phyloP scores from a whole-genome alignment of 192 early-diverging fungal genomes.

The Piromyces finnis region DNA sequence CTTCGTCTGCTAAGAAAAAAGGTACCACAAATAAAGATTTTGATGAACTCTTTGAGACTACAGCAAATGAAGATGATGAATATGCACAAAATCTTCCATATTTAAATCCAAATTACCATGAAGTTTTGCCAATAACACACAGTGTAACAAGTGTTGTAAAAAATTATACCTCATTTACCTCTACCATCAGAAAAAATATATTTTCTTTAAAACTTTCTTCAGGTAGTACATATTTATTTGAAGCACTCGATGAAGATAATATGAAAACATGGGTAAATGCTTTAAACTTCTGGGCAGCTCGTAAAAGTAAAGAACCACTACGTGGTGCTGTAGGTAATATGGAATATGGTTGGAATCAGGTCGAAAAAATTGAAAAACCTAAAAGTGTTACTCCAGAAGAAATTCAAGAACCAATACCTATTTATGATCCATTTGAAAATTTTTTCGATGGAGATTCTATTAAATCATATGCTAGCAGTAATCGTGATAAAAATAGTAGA shows the following conservation, averaged over 20 bases:
- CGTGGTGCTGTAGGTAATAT: slow-evolving; percentile 70
- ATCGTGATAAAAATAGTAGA: neutral
- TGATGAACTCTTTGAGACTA: neutral
- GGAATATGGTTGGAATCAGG: slow-evolving; percentile 79
- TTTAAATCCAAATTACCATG: neutral
- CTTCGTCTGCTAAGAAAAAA: neutral
- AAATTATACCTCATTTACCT: neutral
- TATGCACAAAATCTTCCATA: neutral
- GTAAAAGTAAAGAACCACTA: slow-evolving; percentile 77
- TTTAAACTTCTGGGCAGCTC: slow-evolving; percentile 89
- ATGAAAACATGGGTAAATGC: slow-evolving; percentile 69
- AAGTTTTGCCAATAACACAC: neutral
- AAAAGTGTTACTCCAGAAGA: slow-evolving; percentile 1
- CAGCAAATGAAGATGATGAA: neutral
- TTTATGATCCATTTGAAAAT: neutral
- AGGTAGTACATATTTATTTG: slow-evolving; percentile 82
- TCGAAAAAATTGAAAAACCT: slow-evolving; percentile 5
- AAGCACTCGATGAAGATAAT: slow-evolving; percentile 46
- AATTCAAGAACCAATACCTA: neutral
- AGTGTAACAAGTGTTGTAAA: neutral
- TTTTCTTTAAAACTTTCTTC: slow-evolving; percentile 71
- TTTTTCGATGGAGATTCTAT: neutral
- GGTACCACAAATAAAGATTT: neutral
- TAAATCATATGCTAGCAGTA: neutral
- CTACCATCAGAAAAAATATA: slow-evolving; percentile 39